Conservation (phyloP, 352 stramenopile genomes). For the Phytophthora tentaculata region DNA sequence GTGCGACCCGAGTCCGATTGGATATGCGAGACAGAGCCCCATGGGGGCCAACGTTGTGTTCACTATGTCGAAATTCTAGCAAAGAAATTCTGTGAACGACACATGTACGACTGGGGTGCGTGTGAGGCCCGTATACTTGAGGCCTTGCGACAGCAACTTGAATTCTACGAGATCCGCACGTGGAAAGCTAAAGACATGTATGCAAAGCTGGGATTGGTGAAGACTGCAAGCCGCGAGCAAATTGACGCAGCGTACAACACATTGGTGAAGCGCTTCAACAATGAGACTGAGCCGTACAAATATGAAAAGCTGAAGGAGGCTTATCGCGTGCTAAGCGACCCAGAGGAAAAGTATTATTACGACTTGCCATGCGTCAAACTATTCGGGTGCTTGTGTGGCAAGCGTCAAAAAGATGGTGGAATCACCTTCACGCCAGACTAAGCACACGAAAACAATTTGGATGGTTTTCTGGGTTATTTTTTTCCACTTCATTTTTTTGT, state of each 20-base stretch:
- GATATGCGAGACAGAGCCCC: slow-evolving; percentile 56
- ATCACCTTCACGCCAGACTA: slow-evolving; percentile 82
- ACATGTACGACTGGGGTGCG: slow-evolving; percentile 73
- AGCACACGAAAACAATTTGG: neutral
- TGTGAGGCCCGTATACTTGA: slow-evolving; percentile 67
- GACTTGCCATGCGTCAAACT: slow-evolving; percentile 86
- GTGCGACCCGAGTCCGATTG: slow-evolving; percentile 83
- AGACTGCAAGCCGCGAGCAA: slow-evolving; percentile 67
- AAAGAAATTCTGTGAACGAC: slow-evolving; percentile 68
- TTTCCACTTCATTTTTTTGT: neutral
- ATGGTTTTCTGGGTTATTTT: neutral
- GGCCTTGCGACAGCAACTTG: slow-evolving; percentile 64
- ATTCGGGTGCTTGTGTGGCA: slow-evolving; percentile 79
- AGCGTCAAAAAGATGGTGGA: slow-evolving; percentile 77
- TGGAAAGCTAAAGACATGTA: slow-evolving; percentile 84
- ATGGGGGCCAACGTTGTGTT: slow-evolving; percentile 66
- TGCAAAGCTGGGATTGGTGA: slow-evolving; percentile 81
- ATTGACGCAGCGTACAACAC: slow-evolving; percentile 85
- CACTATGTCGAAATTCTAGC: slow-evolving; percentile 78
- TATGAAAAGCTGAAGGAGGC: slow-evolving; percentile 85
- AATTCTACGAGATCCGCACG: slow-evolving; percentile 76
- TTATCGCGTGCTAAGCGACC: slow-evolving; percentile 78
- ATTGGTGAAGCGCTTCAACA: slow-evolving; percentile 87
- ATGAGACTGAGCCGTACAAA: slow-evolving; percentile 83
- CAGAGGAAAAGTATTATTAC: slow-evolving; percentile 88